These are phyloP conservation scores for Kickxella alabastrina DNA, from an alignment of 192 early-diverging fungal species.

Conservation along the genomic window DNA sequence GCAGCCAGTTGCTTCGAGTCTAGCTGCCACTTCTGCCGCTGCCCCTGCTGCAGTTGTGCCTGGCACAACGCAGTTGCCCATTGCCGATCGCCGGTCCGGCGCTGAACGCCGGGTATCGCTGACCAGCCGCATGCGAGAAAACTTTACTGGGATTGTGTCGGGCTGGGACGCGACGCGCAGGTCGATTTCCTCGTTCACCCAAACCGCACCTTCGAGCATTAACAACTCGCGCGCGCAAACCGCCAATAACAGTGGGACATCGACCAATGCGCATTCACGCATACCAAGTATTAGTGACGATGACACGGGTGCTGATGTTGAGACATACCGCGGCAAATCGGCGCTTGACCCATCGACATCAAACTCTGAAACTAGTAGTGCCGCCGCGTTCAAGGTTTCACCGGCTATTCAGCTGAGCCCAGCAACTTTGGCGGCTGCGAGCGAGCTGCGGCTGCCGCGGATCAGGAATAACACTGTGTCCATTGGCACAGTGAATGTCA, in stretches of 20 bases:
- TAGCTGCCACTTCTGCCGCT: neutral
- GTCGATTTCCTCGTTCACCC: conserved; percentile 18
- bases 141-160: conserved; percentile 35
- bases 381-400: neutral
- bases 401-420: neutral
- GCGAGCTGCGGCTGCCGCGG: conserved; percentile 5
- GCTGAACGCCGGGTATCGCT: conserved; percentile 22
- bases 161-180: conserved; percentile 29
- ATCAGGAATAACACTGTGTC: conserved; percentile 25
- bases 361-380: too few species aligned
- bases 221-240: conserved; percentile 33
- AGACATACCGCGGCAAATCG: neutral
- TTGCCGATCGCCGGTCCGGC: too few species aligned
- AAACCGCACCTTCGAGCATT: conserved; percentile 37
- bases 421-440: neutral
- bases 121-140: conserved; percentile 50
- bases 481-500: conserved; percentile 15
- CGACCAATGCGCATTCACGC: conserved; percentile 46
- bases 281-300: conserved; percentile 24
- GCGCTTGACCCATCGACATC: neutral
- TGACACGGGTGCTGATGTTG: neutral
- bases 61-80: too few species aligned
- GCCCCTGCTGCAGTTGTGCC: neutral
- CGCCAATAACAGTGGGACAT: conserved; percentile 39
- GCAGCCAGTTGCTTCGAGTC: neutral